These are phyloP conservation scores for Murraya paniculata DNA, from an alignment of 345 rosid genomes.

Conservation along the genomic window DNA sequence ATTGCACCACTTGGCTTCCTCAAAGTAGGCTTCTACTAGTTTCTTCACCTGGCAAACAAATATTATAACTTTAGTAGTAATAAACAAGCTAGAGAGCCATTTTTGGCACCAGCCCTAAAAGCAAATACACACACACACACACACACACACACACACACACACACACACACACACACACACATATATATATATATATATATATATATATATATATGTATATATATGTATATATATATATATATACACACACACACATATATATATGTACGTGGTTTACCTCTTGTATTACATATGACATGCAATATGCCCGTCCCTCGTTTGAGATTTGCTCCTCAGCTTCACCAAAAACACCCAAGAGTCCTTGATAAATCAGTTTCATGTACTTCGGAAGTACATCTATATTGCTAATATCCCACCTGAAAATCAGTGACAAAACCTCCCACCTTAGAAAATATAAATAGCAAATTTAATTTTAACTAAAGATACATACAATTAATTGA, in stretches of 20 bases:
- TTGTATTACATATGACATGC: neutral
- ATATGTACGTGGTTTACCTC: too few species aligned
- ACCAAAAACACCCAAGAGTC: neutral
- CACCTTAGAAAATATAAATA: neutral
- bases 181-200: neutral
- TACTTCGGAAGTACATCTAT: constrained; percentile 18
- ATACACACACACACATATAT: too few species aligned
- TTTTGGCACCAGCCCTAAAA: too few species aligned
- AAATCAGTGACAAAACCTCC: neutral
- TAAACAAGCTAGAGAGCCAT: too few species aligned
- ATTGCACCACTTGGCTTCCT: constrained; percentile 34
- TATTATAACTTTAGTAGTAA: neutral
- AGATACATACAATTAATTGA: too few species aligned
- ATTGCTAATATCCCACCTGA: constrained; percentile 27
- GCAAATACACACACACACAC: too few species aligned
- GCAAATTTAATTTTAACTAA: too few species aligned
- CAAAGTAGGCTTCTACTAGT: constrained; percentile 2
- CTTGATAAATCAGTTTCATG: constrained; percentile 10
- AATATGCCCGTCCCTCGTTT: neutral
- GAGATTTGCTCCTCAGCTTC: constrained; percentile 10
- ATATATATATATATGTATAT: too few species aligned
- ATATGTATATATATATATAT: neutral
- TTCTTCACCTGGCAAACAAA: neutral
- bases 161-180: too few species aligned
- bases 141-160: too few species aligned